phyloP scores from a whole-genome alignment of 176 grass and related monocot genomes.

The Neostapfia colusana region DNA sequence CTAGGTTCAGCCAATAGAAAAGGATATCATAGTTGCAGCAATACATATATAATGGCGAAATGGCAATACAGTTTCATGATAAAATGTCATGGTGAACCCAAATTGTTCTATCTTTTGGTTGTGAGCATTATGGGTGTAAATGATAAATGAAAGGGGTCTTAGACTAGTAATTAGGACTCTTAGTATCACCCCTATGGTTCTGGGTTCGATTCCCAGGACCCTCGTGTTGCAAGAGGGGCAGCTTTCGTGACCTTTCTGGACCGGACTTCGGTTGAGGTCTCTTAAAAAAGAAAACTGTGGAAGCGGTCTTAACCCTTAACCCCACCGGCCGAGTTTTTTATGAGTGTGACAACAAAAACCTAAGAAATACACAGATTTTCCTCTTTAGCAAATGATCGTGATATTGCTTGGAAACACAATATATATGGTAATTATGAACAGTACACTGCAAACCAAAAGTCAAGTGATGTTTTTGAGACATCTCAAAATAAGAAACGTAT shows the following conservation, averaged over 20 bases:
- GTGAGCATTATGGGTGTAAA: not conserved
- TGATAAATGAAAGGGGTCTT: not conserved
- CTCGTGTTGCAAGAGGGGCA: too few species aligned
- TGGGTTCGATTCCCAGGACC: too few species aligned
- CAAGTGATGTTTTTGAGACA: not conserved
- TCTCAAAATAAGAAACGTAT: not conserved
- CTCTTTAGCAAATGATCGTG: not conserved
- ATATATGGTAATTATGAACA: slow-evolving; percentile 8
- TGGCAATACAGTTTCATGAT: not conserved
- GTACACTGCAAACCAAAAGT: not conserved
- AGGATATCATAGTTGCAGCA: not conserved
- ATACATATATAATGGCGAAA: not conserved
- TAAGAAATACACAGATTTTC: not conserved
- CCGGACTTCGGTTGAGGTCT: too few species aligned
- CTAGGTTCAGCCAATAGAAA: slow-evolving; percentile 5
- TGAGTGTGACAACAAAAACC: not conserved
- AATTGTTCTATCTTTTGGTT: not conserved
- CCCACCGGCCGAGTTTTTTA: too few species aligned
- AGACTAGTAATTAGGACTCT: too few species aligned
- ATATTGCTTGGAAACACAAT: not conserved
- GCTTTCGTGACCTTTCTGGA: too few species aligned
- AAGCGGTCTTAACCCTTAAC: too few species aligned
- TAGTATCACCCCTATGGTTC: too few species aligned
- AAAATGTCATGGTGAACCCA: not conserved
- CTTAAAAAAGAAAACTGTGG: too few species aligned